A percentile compares a stretch with the other conserved stretches of the same genome.
Evolutionary conservation across 371 early-diverging fungal genomes (phyloP).

Genomic region (Edhazardia aedis): DNA sequence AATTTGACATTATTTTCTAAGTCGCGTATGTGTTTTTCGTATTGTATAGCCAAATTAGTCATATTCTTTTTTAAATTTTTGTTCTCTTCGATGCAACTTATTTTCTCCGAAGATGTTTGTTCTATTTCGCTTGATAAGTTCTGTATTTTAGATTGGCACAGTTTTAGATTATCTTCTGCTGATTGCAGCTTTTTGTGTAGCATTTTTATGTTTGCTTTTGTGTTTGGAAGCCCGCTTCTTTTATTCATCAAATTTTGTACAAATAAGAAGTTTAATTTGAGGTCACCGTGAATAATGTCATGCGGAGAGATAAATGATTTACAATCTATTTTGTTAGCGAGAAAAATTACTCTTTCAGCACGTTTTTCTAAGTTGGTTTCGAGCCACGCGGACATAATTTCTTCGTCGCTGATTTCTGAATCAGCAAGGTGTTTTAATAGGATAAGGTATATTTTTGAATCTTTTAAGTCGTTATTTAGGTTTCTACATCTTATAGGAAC

Average conservation of each 20-base stretch:
- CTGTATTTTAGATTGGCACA: too few relatives aligned
- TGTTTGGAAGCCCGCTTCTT: constrained; percentile 55
- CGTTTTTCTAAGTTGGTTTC: constrained; percentile 5
- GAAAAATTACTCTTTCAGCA: constrained; percentile 50
- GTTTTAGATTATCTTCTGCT: too few relatives aligned
- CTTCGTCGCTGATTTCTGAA: constrained; percentile 57
- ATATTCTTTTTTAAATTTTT: too few relatives aligned
- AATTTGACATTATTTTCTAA: too few relatives aligned
- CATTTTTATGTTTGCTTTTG: background rate
- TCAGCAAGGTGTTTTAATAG: constrained; percentile 70
- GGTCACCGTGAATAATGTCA: constrained; percentile 67
- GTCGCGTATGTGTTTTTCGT: too few relatives aligned
- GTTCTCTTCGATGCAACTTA: too few relatives aligned
- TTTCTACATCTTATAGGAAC: constrained; percentile 51
- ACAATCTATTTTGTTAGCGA: constrained; percentile 70
- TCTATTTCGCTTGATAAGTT: too few relatives aligned
- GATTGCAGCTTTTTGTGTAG: too few relatives aligned
- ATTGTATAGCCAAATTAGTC: too few relatives aligned
- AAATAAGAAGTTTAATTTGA: constrained; percentile 75
- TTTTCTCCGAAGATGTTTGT: too few relatives aligned
- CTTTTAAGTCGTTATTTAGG: constrained; percentile 58
- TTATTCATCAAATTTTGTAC: constrained; percentile 75
- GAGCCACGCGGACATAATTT: constrained; percentile 2
- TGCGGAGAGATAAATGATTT: constrained; percentile 71
- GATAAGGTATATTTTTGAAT: constrained; percentile 72